These are phyloP conservation scores for Wallacemonas sp. DNA, from an alignment of 208 protist genomes.

Conservation along the genomic window DNA sequence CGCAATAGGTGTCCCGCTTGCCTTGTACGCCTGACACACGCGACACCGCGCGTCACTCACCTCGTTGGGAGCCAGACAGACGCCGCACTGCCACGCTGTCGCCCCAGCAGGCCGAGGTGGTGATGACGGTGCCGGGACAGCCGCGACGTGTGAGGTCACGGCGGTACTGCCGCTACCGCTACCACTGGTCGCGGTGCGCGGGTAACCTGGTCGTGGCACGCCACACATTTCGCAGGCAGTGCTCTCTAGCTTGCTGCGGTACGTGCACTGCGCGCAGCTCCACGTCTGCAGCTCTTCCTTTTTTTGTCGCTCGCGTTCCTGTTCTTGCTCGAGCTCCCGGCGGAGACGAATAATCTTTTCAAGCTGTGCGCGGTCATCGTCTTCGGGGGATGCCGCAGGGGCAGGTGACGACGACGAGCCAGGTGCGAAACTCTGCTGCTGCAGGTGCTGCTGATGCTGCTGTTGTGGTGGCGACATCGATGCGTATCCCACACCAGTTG, in stretches of 20 bases:
- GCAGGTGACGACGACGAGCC: background rate
- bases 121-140: conserved; percentile 4
- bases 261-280: conserved; percentile 75
- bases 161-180: background rate
- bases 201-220: conserved; percentile 42
- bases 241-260: conserved; percentile 51
- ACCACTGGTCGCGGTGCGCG: background rate
- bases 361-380: conserved; percentile 72
- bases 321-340: conserved; percentile 73
- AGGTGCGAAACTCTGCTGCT: background rate
- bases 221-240: conserved; percentile 73
- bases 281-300: conserved; percentile 66
- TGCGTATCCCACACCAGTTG: background rate
- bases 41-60: conserved; percentile 40
- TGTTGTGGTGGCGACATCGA: background rate
- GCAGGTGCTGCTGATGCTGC: conserved; percentile 1
- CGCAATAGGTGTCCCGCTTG: conserved; percentile 30
- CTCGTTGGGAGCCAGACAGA: conserved; percentile 65
- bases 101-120: conserved; percentile 11
- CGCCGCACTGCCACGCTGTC: conserved; percentile 65
- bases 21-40: conserved; percentile 50
- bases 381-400: conserved; percentile 19
- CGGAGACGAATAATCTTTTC: conserved; percentile 84
- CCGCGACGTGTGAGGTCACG: conserved; percentile 1
- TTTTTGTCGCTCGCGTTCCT: conserved; percentile 69